phyloP scores from a whole-genome alignment of 352 stramenopile species.

The Detonula confervacea region DNA sequence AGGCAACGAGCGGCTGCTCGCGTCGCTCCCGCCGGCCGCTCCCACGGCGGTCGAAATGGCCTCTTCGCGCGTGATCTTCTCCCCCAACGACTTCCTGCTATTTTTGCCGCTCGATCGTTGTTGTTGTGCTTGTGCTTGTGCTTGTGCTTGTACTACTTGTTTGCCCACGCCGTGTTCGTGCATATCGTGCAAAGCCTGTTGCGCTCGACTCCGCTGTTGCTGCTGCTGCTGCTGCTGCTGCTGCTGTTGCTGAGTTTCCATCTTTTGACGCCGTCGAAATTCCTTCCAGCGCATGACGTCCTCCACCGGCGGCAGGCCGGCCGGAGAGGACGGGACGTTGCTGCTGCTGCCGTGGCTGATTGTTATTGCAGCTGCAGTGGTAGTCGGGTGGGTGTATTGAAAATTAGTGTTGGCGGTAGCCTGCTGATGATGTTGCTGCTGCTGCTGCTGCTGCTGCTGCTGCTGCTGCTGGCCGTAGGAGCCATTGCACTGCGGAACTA shows the following conservation, averaged over 20 bases:
- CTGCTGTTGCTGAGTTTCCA: background rate
- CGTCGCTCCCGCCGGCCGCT: background rate
- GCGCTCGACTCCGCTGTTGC: background rate
- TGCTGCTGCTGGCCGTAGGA: background rate
- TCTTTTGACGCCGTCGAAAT: constrained; percentile 42
- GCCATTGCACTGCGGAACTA: too few relatives aligned
- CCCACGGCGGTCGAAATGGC: background rate
- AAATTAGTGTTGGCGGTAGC: background rate
- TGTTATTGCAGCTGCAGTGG: background rate
- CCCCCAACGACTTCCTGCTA: too few relatives aligned
- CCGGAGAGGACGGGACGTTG: background rate
- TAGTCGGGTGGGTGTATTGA: background rate
- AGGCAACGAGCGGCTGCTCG: background rate
- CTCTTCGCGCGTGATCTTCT: too few relatives aligned
- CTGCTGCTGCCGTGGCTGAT: background rate
- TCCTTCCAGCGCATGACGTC: constrained; percentile 55
- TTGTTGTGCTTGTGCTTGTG: too few relatives aligned
- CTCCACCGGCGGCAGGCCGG: constrained; percentile 15
- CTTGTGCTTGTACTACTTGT: too few relatives aligned
- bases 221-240: background rate
- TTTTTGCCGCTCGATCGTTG: background rate
- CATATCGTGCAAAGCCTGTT: background rate
- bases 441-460: background rate
- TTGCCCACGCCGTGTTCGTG: background rate
- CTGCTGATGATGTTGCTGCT: background rate